Evolutionary conservation across 169 alveolate species (phyloP), one percentile per base, ranked within the genome.

Genomic region (Eimeria falciformis): DNA sequence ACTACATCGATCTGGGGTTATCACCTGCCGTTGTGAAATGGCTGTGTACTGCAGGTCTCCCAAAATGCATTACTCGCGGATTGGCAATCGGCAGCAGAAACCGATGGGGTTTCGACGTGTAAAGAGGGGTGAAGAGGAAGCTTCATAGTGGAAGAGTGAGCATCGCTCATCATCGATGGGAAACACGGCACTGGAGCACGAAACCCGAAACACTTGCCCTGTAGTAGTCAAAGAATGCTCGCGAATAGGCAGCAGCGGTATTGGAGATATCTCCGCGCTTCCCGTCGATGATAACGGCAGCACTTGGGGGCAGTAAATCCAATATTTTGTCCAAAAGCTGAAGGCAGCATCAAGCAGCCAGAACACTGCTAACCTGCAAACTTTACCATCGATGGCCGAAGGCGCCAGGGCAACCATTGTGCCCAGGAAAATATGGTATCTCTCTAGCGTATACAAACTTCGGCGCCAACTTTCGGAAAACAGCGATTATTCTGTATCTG

Each of bases 211-310:
- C n/a, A 17, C 29, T 45, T 69, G 53, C 90, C 90, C 56, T 33
- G 29, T 82, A 58, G 50, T 65, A 92, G 25, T 75, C 88, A 77
- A 47, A 81, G 18, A 91, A 91, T 21, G 91, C 77, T 43, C 79
- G 82, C 43, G 94, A 83, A 46, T 81, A 93, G 29, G 93, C 93
- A 47, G 79, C 88, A 17, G 95, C 93, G 33, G 96, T 92, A 45
- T 87, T 66, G 27, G 95, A 94, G 2, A 94, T 94, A 43, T 94
- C 96, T 6, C 96, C 96, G 29, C 96, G 73, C 69, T 94, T 94
- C 23, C 91, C 94, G 50, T 94, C 96, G n/a, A 94, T 55, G n/a
- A 94, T 81, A 37, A 94, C 4, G 56, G 95, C 94, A 25, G 90
- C 75, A 40, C 90, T 93, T 4, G 25, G 43, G 25, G 95, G 94